Conservation (phyloP, 768 basidiomycete genomes). For the Mrakia gelida region DNA sequence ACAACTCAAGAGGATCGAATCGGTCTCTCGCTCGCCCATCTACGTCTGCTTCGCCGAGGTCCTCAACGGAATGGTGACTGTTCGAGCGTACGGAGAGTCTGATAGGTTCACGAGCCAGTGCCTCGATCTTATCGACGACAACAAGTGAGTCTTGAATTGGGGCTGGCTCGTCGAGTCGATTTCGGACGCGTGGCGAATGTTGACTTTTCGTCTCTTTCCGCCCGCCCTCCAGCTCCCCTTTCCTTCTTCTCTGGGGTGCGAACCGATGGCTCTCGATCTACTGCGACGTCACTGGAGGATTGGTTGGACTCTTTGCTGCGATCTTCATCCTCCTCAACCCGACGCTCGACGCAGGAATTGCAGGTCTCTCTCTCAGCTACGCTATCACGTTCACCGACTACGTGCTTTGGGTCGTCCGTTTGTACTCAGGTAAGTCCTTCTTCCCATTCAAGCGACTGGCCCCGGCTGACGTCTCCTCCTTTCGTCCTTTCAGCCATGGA, state of each 20-base stretch:
- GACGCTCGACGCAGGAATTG: constrained; percentile 44
- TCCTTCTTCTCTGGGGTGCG: constrained; percentile 27
- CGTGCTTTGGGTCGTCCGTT: constrained; percentile 41
- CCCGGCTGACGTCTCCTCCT: too few relatives aligned
- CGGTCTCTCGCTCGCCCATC: constrained; percentile 43
- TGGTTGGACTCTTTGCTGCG: constrained; percentile 45
- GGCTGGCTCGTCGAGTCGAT: background rate
- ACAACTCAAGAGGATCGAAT: constrained; percentile 48
- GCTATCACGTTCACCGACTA: constrained; percentile 42
- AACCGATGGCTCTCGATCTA: constrained; percentile 44
- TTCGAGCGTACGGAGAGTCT: constrained; percentile 48
- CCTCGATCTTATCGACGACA: constrained; percentile 45
- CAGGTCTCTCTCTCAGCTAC: constrained; percentile 38
- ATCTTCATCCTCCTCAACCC: constrained; percentile 43
- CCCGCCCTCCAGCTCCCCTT: constrained; percentile 10
- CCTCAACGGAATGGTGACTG: constrained; percentile 46
- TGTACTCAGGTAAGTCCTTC: too few relatives aligned
- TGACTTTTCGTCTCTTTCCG: background rate
- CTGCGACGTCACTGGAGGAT: constrained; percentile 44
- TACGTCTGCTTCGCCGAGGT: constrained; percentile 45
- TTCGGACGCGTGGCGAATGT: too few relatives aligned
- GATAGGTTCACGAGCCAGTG: constrained; percentile 45
- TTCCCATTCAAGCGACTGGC: too few relatives aligned
- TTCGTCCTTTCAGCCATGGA: too few relatives aligned
- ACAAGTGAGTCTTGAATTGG: constrained; percentile 39